Percentiles rank a stretch among this genome's conserved stretches.
Conservation (phyloP, 306 rosid species). For the Ceratonia siliqua region DNA sequence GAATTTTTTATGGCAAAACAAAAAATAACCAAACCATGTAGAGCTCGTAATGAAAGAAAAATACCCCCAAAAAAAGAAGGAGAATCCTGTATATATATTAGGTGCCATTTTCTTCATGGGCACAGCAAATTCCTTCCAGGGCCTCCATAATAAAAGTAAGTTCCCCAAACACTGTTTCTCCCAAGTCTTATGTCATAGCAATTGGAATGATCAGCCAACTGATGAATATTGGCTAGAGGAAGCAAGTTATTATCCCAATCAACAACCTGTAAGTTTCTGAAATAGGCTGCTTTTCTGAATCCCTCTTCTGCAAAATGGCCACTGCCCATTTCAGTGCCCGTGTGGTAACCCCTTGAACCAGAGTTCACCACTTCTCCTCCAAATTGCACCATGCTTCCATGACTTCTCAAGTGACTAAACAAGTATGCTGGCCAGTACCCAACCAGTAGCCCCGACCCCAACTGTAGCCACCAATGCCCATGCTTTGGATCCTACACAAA, state of each 20-base stretch:
- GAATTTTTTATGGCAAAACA: slow-evolving; percentile 34
- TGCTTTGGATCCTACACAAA: slow-evolving; percentile 87
- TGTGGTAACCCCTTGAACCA: slow-evolving; percentile 78
- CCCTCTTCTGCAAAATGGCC: slow-evolving; percentile 96
- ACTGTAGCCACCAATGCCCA: slow-evolving; percentile 97
- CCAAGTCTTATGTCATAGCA: slow-evolving; percentile 87
- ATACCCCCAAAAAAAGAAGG: not conserved
- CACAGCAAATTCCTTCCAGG: slow-evolving; percentile 97
- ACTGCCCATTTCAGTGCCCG: slow-evolving; percentile 98
- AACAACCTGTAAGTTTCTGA: slow-evolving; percentile 85
- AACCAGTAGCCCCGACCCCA: slow-evolving; percentile 74
- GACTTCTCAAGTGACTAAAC: slow-evolving; percentile 85
- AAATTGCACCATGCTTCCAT: slow-evolving; percentile 93
- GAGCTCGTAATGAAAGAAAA: slow-evolving; percentile 39
- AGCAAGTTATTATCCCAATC: slow-evolving; percentile 98
- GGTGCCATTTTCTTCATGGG: slow-evolving; percentile 53
- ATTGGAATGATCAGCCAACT: slow-evolving; percentile 77
- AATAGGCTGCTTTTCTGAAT: slow-evolving; percentile 89
- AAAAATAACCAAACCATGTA: slow-evolving; percentile 41
- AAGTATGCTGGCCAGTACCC: slow-evolving; percentile 94
- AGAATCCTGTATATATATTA: not conserved
- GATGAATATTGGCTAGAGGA: slow-evolving; percentile 75
- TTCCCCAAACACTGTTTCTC: slow-evolving; percentile 80
- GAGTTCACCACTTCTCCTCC: slow-evolving; percentile 95
- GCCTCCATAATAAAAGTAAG: slow-evolving; percentile 97